Base-by-base conservation (phyloP, 2,329 filamentous ascomycete genomes). In the Rhinocladiella mackenziei region DNA sequence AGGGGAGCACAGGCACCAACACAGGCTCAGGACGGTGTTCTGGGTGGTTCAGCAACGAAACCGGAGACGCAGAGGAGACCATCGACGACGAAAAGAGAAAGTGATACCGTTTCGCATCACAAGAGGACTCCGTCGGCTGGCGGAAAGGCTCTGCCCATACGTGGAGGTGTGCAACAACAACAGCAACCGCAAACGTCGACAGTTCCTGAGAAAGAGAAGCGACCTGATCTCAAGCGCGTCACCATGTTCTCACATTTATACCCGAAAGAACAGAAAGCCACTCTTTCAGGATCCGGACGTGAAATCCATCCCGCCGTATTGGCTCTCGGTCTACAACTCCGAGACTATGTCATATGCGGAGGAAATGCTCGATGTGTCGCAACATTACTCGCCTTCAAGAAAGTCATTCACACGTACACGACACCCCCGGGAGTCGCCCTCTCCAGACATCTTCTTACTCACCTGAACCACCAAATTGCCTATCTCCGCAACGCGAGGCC, bases 401-500 rank as follows among this genome's bases (percentile, higher is more conserved):
- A 94, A 82, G 86, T 97, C 52, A 91, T 98, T 52, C 80, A 87
- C 60, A 83, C 86, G n/a, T 98, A 98, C 66, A 85, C 81, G 34
- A 97, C 91, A 1, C 92, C 92, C 4, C 74, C 81, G 18, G 84
- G 85, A 29, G 89, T 83, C 45, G 89, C 89, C 29, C 78, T 98
- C 30, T 85, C 89, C 14, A 83, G 92, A 23, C 89, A 98, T 70
- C 82, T 98, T 58, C 92, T 88, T 22, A 85, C 86, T 8, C 88
- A 97, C 65, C 80, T 98, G 48, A 92, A 89, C 60, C 87, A 89
- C 26, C 92, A 98, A 67, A 96, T 98, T 60, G 89, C 94, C 54
- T 96, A 94, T 62, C 77, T 98, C 49, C 86, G 87, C 48, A 88
- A 88, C 56, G 51, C 55, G 4, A 83, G 92, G n/a, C 89, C 92